phyloP scores from a whole-genome alignment of 768 basidiomycete species.

The Rossbeevera mucosa region DNA sequence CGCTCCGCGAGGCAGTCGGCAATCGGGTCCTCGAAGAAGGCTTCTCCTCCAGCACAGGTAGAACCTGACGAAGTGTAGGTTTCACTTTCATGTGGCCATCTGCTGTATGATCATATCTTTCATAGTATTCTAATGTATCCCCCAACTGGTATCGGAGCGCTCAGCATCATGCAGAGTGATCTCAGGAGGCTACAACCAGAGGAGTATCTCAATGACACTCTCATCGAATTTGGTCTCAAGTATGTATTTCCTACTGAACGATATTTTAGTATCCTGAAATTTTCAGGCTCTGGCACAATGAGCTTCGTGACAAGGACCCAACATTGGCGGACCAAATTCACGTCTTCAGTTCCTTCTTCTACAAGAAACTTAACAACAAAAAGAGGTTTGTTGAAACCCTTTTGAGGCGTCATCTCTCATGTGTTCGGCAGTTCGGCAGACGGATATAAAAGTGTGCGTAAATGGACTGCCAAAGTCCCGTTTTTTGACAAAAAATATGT shows the following conservation, averaged over 20 bases:
- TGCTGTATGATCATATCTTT: conserved; percentile 3
- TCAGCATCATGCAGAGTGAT: conserved; percentile 81
- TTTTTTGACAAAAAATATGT: conserved; percentile 90
- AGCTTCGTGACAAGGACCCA: conserved; percentile 51
- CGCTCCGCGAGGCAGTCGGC: conserved; percentile 36
- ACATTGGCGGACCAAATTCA: conserved; percentile 70
- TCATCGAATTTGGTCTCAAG: conserved; percentile 97
- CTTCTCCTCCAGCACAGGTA: conserved; percentile 17
- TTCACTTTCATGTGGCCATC: neutral
- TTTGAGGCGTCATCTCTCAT: conserved; percentile 10
- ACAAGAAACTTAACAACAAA: conserved; percentile 75
- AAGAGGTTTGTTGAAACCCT: conserved; percentile 44
- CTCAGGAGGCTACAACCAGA: conserved; percentile 65
- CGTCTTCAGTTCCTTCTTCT: conserved; percentile 97
- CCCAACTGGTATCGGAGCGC: conserved; percentile 60
- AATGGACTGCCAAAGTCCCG: conserved; percentile 90
- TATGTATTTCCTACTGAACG: conserved; percentile 34
- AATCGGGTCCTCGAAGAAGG: conserved; percentile 14
- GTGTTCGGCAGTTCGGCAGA: conserved; percentile 41
- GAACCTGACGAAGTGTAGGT: conserved; percentile 65
- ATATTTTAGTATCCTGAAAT: conserved; percentile 3
- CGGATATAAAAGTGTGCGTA: conserved; percentile 80
- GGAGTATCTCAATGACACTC: conserved; percentile 92
- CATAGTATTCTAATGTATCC: conserved; percentile 78
- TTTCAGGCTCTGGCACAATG: conserved; percentile 63